These are phyloP conservation scores for Huiozyma sinensis DNA, from an alignment of 805 yeast genomes.

Conservation along the genomic window DNA sequence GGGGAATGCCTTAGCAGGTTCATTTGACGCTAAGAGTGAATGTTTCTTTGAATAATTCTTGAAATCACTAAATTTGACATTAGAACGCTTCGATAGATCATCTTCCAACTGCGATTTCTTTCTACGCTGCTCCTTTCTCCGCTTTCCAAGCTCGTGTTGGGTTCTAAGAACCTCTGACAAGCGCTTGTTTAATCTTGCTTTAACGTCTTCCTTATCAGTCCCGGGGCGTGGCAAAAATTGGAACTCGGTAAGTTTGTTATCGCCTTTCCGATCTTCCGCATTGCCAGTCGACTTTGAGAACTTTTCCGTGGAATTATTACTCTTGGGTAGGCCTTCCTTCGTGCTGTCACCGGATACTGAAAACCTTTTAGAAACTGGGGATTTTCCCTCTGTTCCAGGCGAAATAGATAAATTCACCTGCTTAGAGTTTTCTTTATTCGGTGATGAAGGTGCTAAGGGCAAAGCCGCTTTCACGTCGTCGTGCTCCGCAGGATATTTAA, in stretches of 20 bases:
- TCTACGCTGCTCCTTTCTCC: conserved; percentile 19
- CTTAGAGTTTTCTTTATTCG: too few relatives aligned
- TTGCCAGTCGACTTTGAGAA: neutral
- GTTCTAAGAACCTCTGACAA: conserved; percentile 24
- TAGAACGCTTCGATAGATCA: conserved; percentile 13
- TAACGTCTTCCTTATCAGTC: conserved; percentile 19
- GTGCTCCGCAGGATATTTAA: neutral
- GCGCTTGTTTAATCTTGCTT: conserved; percentile 22
- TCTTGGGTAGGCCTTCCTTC: neutral
- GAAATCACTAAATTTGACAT: conserved; percentile 8
- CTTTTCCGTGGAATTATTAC: neutral
- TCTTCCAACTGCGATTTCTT: conserved; percentile 20
- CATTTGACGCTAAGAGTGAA: conserved; percentile 1
- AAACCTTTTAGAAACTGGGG: neutral
- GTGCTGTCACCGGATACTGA: neutral
- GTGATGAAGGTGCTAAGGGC: too few relatives aligned
- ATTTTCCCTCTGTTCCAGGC: neutral
- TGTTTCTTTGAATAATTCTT: conserved; percentile 1
- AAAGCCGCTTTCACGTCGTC: neutral
- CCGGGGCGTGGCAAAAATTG: conserved; percentile 19
- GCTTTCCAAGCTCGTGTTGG: conserved; percentile 22
- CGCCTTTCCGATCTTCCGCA: neutral
- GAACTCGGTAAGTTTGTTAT: conserved; percentile 18
- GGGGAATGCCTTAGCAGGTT: neutral
- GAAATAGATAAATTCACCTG: neutral